A percentile compares a stretch with the other conserved stretches of the same genome.
Conservation (phyloP, 106 monocot species). For the Xerophyta viscosa region DNA sequence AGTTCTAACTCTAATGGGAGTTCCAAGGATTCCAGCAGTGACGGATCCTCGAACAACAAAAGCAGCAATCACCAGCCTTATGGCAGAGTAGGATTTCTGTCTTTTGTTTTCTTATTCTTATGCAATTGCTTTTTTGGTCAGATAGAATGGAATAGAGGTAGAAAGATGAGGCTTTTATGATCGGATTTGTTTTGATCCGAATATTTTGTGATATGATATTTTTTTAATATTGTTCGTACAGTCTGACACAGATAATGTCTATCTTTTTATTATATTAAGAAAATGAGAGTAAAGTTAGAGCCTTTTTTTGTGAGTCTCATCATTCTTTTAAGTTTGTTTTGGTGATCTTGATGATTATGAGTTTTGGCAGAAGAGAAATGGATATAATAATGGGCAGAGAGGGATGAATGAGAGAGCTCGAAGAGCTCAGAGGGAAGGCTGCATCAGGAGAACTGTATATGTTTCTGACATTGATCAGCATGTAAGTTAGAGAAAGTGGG, state of each 20-base stretch:
- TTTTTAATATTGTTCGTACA: too few relatives aligned
- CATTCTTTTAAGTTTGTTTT: too few relatives aligned
- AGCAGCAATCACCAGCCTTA: constrained; percentile 25
- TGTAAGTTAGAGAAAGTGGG: constrained; percentile 19
- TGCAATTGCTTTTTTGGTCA: too few relatives aligned
- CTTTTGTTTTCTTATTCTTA: too few relatives aligned
- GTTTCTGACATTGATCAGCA: constrained; percentile 65
- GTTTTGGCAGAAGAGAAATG: constrained; percentile 58
- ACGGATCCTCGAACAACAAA: constrained; percentile 45
- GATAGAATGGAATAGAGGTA: too few relatives aligned
- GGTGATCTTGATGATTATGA: background rate
- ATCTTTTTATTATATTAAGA: too few relatives aligned
- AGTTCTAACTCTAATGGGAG: background rate
- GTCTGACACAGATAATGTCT: too few relatives aligned
- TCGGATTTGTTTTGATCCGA: background rate
- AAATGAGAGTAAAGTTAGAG: too few relatives aligned
- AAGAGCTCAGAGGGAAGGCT: constrained; percentile 53
- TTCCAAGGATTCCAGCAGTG: constrained; percentile 38
- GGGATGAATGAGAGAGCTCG: constrained; percentile 41
- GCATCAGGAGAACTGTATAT: constrained; percentile 63
- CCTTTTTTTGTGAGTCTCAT: too few relatives aligned
- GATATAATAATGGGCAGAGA: constrained; percentile 37
- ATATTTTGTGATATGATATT: too few relatives aligned
- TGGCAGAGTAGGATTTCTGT: constrained; percentile 45
- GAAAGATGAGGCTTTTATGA: background rate